Evolutionary conservation across 257 asterid species (phyloP), one percentile per base, ranked within the genome.

Genomic region (Petrea volubilis): DNA sequence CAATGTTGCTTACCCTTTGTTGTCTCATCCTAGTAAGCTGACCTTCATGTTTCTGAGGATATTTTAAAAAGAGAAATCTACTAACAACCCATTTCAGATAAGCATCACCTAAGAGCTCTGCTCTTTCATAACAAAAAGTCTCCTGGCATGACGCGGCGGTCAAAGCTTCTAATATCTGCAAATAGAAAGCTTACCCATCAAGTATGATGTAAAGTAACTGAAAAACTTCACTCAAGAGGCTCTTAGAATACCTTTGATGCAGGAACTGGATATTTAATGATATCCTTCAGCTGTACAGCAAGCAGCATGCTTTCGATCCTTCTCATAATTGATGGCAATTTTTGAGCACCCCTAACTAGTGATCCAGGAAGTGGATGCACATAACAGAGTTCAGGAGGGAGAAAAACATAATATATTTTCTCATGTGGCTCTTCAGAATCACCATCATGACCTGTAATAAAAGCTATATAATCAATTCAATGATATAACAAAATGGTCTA

Each of bases 71-170:
- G 59, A 95, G 97, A 67, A 84, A 95, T 65, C 94, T 90, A 83
- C 96, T 92, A 38, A 95, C 99, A 11, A 95, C 98, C 99, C 99
- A 94, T 80, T 95, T 92, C 40, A 95, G 83, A 79, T 95, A 95
- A 71, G 99, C 97, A 84, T 92, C 99, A 59, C 99, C 98, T 63
- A 95, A 81, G 79, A 92, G 96, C 81, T 95, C 98, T 8, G 96
- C 99, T 79, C 98, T 84, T 75, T 90, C 98, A 67, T 92, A 92
- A 77, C 98, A 95, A 82, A 90, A 95, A 52, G 96, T 88, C 84
- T 95, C 99, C 74, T 92, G 99, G 84, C 99, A 95, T 49, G 97
- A 92, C 27, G 97, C 98, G 71, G 97, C 99, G 8, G 96, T 92
- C 75, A 95, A 83, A 33, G 99, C 98, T 90, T 92, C 98, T 83